Evolutionary conservation across 2,329 filamentous ascomycete genomes (phyloP).

Genomic region (Calonectria honghensis): DNA sequence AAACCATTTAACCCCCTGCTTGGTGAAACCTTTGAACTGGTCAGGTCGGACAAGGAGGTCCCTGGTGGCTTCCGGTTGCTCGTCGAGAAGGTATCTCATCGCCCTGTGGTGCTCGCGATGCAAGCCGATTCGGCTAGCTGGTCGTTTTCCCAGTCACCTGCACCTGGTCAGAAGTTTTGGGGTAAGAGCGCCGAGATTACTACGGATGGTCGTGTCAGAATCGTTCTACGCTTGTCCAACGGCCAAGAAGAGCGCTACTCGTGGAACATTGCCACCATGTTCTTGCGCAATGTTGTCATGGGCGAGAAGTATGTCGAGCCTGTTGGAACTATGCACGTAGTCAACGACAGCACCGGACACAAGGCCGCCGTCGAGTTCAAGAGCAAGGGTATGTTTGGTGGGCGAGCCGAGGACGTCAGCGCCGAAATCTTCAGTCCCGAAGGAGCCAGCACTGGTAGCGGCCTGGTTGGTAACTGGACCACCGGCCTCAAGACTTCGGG

Average conservation of each 20-base stretch:
- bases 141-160: constrained; percentile 91
- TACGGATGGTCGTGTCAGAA: constrained; percentile 89
- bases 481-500: constrained; percentile 79
- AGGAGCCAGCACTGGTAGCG: constrained; percentile 79
- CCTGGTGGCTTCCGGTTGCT: constrained; percentile 88
- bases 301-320: constrained; percentile 99
- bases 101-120: constrained; percentile 93
- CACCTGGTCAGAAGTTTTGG: constrained; percentile 98
- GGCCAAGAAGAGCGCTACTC: constrained; percentile 87
- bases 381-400: constrained; percentile 97
- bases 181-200: constrained; percentile 96
- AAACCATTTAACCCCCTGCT: constrained; percentile 99
- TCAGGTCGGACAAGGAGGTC: constrained; percentile 85
- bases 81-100: constrained; percentile 96
- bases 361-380: constrained; percentile 94
- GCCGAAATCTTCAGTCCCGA: constrained; percentile 82
- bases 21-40: constrained; percentile 94
- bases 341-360: constrained; percentile 88
- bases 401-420: constrained; percentile 90
- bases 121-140: constrained; percentile 91
- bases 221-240: constrained; percentile 81
- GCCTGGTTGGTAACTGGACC: constrained; percentile 91
- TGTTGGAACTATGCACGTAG: constrained; percentile 89
- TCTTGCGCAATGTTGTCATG: constrained; percentile 96
- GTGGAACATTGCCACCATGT: constrained; percentile 91